Percentiles rank a stretch among this genome's conserved stretches.
Conservation (phyloP, 306 rosid species). For the Luffa acutangula region DNA sequence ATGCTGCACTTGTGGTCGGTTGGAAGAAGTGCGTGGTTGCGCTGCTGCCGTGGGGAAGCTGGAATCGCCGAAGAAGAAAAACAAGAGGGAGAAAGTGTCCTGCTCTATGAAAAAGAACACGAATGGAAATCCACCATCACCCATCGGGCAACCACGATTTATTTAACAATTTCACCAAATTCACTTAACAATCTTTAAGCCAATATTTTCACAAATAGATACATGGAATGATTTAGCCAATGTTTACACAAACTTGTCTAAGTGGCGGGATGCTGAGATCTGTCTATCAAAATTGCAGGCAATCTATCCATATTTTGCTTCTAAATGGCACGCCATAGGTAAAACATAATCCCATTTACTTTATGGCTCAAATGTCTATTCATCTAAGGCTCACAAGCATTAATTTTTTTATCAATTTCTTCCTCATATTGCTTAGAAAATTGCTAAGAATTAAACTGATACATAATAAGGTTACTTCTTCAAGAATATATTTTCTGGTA, state of each 20-base stretch:
- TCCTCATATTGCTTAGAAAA: not conserved
- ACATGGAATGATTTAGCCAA: slow-evolving; percentile 84
- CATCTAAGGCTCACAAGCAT: not conserved
- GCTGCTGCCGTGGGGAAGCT: no score
- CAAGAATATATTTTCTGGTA: not conserved
- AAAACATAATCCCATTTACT: not conserved
- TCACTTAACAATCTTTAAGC: no score
- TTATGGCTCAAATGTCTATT: not conserved
- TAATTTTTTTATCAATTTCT: not conserved
- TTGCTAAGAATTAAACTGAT: not conserved
- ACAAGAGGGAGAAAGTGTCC: no score
- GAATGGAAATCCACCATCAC: no score
- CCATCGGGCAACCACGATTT: no score
- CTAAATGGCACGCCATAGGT: slow-evolving; percentile 83
- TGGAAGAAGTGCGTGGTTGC: no score
- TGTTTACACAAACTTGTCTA: slow-evolving; percentile 50
- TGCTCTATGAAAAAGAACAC: no score
- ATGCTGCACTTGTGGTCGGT: no score
- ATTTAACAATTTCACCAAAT: no score
- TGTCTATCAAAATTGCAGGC: slow-evolving; percentile 69
- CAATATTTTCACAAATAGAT: no score
- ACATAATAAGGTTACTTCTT: not conserved
- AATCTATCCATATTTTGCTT: slow-evolving; percentile 75
- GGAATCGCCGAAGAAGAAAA: no score
- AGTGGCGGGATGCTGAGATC: slow-evolving; percentile 80